A percentile compares a stretch with the other conserved stretches of the same genome.
Conservation (phyloP, 306 rosid genomes). For the Trifolium subterraneum region DNA sequence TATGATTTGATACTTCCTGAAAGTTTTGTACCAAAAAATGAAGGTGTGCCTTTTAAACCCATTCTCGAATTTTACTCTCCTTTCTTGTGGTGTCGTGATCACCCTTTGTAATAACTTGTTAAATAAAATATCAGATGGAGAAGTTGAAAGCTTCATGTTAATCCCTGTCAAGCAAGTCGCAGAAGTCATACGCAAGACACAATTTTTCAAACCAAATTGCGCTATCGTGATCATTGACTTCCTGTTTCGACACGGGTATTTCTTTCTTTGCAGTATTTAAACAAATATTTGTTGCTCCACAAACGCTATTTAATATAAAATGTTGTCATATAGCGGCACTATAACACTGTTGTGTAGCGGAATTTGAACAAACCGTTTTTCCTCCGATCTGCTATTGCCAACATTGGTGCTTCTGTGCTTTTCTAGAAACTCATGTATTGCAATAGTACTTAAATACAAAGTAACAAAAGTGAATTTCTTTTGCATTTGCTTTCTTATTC, state of each 20-base stretch:
- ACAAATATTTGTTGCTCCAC: no score
- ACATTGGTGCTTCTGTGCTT: not conserved
- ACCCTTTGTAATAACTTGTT: constrained; percentile 28
- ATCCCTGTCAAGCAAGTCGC: constrained; percentile 69
- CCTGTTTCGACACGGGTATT: constrained; percentile 84
- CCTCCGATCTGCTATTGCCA: not conserved
- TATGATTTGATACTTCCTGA: constrained; percentile 86
- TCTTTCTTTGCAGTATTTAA: constrained; percentile 6
- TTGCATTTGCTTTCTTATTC: constrained; percentile 7
- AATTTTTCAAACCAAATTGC: constrained; percentile 78
- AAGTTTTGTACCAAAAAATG: constrained; percentile 72
- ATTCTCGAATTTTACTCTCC: constrained; percentile 21
- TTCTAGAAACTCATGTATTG: not conserved
- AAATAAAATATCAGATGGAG: constrained; percentile 70
- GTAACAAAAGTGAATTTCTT: constrained; percentile 11
- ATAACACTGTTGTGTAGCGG: not conserved
- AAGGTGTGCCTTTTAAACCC: constrained; percentile 55
- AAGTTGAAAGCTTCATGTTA: constrained; percentile 87
- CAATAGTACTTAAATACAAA: not conserved
- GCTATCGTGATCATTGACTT: constrained; percentile 76
- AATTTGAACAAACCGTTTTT: no score
- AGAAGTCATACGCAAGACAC: constrained; percentile 63
- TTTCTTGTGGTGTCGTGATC: constrained; percentile 14
- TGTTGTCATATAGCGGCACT: not conserved
- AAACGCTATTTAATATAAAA: no score